Conservation (phyloP, 1,139 yeast species). For the Debaryomyces coudertii region DNA sequence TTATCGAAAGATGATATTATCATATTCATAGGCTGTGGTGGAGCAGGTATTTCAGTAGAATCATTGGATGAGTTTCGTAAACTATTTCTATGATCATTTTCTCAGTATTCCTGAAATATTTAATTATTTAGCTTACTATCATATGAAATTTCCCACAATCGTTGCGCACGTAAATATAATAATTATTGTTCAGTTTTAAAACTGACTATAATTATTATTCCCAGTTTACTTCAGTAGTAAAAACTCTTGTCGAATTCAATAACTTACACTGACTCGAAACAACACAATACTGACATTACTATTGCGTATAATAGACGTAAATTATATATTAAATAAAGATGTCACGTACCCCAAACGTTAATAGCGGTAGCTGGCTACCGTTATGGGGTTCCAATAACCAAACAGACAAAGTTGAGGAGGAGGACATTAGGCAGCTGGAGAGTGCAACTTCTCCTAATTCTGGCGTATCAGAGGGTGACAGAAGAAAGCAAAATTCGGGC, state of each 20-base stretch:
- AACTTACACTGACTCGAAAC: no score
- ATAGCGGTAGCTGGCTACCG: conserved; percentile 14
- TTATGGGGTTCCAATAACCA: conserved; percentile 12
- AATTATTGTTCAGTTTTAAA: neutral
- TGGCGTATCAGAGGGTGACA: neutral
- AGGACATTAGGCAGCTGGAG: neutral
- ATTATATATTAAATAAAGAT: neutral
- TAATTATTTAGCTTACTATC: neutral
- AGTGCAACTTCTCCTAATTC: neutral
- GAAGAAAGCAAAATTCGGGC: neutral
- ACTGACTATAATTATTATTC: neutral
- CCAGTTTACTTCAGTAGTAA: no score
- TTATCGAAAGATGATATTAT: conserved; percentile 52
- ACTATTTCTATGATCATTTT: neutral
- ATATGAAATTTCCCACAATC: conserved; percentile 1
- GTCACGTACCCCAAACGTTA: conserved; percentile 10
- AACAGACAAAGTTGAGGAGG: neutral
- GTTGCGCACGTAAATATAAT: neutral
- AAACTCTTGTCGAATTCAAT: no score
- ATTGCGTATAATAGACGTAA: neutral
- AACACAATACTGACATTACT: no score
- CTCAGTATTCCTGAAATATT: no score
- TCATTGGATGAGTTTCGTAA: conserved; percentile 9
- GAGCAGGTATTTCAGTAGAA: conserved; percentile 44
- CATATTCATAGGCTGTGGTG: conserved; percentile 68